Conservation (phyloP, 1,284 basidiomycete species). For the Termitomyces sp. region DNA sequence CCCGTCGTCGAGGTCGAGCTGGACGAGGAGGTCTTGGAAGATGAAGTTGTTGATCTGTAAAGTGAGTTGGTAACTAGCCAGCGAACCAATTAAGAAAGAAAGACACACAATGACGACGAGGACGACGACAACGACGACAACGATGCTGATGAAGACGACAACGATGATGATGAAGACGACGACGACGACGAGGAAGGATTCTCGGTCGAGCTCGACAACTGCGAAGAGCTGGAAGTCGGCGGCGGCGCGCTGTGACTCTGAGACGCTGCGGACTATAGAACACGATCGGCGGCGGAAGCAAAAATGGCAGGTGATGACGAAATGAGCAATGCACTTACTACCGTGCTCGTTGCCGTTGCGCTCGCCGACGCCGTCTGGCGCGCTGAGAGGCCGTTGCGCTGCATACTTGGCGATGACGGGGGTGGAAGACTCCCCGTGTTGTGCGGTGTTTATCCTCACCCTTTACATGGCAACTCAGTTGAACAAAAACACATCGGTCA, state of each 20-base stretch:
- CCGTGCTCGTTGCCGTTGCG: background rate
- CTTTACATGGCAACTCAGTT: too few species aligned
- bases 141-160: background rate
- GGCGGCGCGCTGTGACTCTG: background rate
- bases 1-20: too few species aligned
- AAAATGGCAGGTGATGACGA: background rate
- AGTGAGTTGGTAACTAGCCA: background rate
- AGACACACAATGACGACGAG: background rate
- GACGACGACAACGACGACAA: background rate
- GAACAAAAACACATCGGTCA: too few species aligned
- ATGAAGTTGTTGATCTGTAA: background rate
- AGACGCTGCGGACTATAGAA: background rate
- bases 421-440: too few species aligned
- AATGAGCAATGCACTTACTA: too few species aligned
- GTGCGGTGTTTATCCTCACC: too few species aligned
- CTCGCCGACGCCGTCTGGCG: background rate
- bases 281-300: background rate
- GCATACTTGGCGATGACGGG: too few species aligned
- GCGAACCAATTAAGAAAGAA: background rate
- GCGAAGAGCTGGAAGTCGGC: background rate
- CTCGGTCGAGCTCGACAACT: background rate
- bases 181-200: background rate
- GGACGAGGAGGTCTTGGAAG: too few species aligned
- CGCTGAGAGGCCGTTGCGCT: background rate
- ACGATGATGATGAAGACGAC: background rate